Evolutionary conservation across 306 rosid species (phyloP).

Genomic region (Rosa rugosa): DNA sequence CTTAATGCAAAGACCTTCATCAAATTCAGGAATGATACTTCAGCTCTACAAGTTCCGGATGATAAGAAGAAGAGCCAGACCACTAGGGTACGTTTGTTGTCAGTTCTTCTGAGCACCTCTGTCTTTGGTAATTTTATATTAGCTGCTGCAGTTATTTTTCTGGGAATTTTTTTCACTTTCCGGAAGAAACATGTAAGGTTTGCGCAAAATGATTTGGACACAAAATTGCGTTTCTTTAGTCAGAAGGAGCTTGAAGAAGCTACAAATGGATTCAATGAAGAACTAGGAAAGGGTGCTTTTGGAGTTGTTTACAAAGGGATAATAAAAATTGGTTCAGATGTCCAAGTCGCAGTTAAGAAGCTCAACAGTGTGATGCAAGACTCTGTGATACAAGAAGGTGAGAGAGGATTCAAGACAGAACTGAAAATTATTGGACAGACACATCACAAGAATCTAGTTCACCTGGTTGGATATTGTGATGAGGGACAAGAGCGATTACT

Average conservation of each 20-base stretch:
- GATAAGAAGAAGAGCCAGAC: too few relatives aligned
- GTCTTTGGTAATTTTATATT: too few relatives aligned
- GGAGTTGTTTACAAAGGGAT: constrained; percentile 40
- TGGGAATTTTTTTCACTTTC: neutral
- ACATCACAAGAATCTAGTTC: constrained; percentile 40
- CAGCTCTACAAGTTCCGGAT: too few relatives aligned
- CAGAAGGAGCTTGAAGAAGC: constrained; percentile 34
- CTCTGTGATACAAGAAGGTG: neutral
- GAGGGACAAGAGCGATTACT: constrained; percentile 31
- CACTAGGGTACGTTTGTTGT: too few relatives aligned
- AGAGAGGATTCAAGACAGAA: constrained; percentile 39
- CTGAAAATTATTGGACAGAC: constrained; percentile 35
- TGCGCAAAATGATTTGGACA: neutral
- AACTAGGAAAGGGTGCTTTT: constrained; percentile 36
- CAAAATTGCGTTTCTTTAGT: constrained; percentile 24
- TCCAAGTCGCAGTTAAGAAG: constrained; percentile 31
- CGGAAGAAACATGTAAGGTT: constrained; percentile 7
- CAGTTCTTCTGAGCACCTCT: too few relatives aligned
- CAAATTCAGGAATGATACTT: neutral
- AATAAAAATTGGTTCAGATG: neutral
- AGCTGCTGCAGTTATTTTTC: too few relatives aligned
- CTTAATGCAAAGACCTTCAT: too few relatives aligned
- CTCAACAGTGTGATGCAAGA: neutral
- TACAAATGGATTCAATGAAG: constrained; percentile 31
- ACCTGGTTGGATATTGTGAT: constrained; percentile 39